Evolutionary conservation across 78 protist species (phyloP), one percentile per base, ranked within the genome.

Genomic region (Creolimax fragrantissima): DNA sequence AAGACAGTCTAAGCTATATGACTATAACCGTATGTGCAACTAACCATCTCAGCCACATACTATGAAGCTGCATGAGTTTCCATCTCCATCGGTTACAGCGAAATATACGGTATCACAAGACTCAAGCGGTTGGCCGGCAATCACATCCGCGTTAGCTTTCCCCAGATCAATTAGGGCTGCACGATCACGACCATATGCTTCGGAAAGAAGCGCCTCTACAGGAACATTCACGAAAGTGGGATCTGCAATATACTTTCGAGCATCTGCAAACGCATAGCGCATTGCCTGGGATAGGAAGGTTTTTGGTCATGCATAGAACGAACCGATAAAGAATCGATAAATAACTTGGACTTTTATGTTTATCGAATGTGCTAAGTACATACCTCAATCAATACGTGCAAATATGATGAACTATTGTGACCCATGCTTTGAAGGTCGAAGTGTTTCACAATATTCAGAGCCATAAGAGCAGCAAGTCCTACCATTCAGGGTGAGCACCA

Each of bases 381-480:
- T 41, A 83, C 86, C n/a, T 90, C 98, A 11, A 95, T 92, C 3
- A 94, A 41, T 17, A 43, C 5, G 91, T 95, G 97, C 36, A 94
- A 85, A 41, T 93, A 81, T 74, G 88, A 93, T 4, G 93, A 45
- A 4, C 94, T 74, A 86, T 44, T 42, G 92, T 91, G 93, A 81
- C 45, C 88, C 39, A 66, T 32, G 7, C 3, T 2, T 2, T 4
- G 35, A 2, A 91, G 43, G 3, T 92, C 92, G 35, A 0, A 41
- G n/a, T 84, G 92, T 43, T 45, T 47, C 37, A 96, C 44, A 2
- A 95, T 85, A 39, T 91, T 85, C 35, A 97, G 91, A 1, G 97
- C 97, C 32, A 95, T 37, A 32, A 97, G 95, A 5, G 96, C 97
- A 3, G 94, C 89, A 35, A 97, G 2, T 74, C 98, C 98, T 17